A percentile compares a stretch with the other conserved stretches of the same genome.
Conservation (phyloP, 1,284 basidiomycete species). For the Ustilago loliicola region DNA sequence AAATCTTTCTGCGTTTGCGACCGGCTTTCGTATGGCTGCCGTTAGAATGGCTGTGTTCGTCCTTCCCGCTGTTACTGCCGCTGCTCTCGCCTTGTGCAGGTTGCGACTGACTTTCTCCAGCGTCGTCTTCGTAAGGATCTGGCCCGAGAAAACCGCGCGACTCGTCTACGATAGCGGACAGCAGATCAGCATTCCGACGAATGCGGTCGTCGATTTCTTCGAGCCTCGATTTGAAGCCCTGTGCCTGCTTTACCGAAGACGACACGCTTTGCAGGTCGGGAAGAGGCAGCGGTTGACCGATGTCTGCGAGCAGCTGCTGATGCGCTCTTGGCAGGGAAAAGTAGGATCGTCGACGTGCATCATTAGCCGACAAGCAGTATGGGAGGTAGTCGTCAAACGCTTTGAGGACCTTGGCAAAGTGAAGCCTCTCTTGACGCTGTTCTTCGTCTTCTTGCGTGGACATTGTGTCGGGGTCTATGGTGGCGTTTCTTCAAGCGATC, state of each 20-base stretch:
- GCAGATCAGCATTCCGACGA: slow-evolving; percentile 65
- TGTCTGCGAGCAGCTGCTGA: slow-evolving; percentile 53
- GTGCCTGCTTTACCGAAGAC: neutral
- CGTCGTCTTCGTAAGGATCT: slow-evolving; percentile 18
- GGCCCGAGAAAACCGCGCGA: slow-evolving; percentile 62
- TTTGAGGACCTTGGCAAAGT: slow-evolving; percentile 63
- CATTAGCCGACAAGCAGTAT: slow-evolving; percentile 64
- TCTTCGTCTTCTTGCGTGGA: slow-evolving; percentile 24
- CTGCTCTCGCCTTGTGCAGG: slow-evolving; percentile 13
- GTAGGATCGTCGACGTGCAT: slow-evolving; percentile 57
- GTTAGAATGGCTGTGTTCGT: slow-evolving; percentile 4
- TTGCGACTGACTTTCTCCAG: slow-evolving; percentile 11
- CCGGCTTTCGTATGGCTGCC: slow-evolving; percentile 2
- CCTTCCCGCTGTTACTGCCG: slow-evolving; percentile 14
- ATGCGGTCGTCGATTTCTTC: slow-evolving; percentile 70
- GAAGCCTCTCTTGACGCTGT: slow-evolving; percentile 54
- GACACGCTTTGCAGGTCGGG: slow-evolving; percentile 33
- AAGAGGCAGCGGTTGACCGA: slow-evolving; percentile 45
- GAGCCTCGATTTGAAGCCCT: slow-evolving; percentile 54
- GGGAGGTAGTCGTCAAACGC: slow-evolving; percentile 66
- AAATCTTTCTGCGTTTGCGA: slow-evolving; percentile 40
- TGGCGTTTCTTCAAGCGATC: neutral
- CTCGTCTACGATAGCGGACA: slow-evolving; percentile 59
- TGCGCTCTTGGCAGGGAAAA: slow-evolving; percentile 60
- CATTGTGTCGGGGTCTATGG: neutral